A percentile compares a stretch with the other conserved stretches of the same genome.
These are phyloP conservation scores for Kockiozyma suomiensis DNA, from an alignment of 805 yeast genomes.

Conservation along the genomic window DNA sequence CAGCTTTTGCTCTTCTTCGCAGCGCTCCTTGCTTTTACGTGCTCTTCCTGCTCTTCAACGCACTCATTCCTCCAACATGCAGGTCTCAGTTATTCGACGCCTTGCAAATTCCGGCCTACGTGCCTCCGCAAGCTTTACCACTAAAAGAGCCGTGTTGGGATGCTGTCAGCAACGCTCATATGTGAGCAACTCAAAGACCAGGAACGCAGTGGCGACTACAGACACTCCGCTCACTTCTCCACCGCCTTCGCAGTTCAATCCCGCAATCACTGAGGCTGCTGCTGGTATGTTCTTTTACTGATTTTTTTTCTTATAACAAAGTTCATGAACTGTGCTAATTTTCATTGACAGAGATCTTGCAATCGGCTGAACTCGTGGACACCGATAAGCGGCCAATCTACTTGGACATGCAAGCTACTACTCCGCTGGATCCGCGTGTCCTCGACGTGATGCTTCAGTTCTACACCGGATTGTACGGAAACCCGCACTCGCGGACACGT, in stretches of 20 bases:
- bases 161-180: conserved; percentile 6
- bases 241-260: conserved; percentile 13
- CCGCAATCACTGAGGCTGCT: conserved; percentile 9
- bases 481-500: conserved; percentile 94
- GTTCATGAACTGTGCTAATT: neutral
- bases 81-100: neutral
- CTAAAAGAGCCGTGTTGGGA: neutral
- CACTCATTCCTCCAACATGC: neutral
- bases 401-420: conserved; percentile 96
- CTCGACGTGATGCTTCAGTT: conserved; percentile 82
- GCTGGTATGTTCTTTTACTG: conserved; percentile 3
- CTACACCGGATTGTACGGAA: conserved; percentile 92
- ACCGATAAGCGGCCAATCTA: conserved; percentile 73
- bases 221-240: conserved; percentile 19
- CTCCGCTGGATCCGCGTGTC: conserved; percentile 97
- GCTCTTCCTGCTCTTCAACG: neutral
- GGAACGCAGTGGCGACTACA: conserved; percentile 21
- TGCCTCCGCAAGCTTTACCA: neutral
- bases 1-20: no score
- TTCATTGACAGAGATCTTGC: conserved; percentile 18
- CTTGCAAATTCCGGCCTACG: conserved; percentile 5
- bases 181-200: conserved; percentile 4
- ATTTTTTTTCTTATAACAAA: neutral
- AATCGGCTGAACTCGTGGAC: conserved; percentile 29
- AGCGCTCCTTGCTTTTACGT: no score